phyloP scores from a whole-genome alignment of 305 asterid species.

The Fraxinus platypoda region DNA sequence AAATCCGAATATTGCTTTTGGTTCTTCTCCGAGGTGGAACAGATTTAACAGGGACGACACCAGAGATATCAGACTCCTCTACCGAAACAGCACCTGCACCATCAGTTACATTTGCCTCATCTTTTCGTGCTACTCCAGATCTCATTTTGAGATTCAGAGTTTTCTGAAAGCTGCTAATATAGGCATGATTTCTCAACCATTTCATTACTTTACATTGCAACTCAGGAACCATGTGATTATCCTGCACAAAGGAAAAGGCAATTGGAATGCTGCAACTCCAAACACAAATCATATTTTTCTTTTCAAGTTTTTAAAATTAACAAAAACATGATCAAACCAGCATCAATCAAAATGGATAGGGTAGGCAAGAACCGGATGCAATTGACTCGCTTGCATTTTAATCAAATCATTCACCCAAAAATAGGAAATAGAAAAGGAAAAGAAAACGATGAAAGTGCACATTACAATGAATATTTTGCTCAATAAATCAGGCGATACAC shows the following conservation, averaged over 20 bases:
- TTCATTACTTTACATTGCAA: slow-evolving; percentile 55
- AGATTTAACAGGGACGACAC: slow-evolving; percentile 62
- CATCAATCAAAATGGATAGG: not conserved
- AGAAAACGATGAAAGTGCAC: slow-evolving; percentile 21
- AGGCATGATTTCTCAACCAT: slow-evolving; percentile 78
- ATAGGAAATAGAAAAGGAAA: slow-evolving; percentile 16
- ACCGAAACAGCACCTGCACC: slow-evolving; percentile 40
- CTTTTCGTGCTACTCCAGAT: slow-evolving; percentile 35
- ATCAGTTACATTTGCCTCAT: slow-evolving; percentile 48
- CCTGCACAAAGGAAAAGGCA: slow-evolving; percentile 47
- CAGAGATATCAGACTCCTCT: slow-evolving; percentile 49
- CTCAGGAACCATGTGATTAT: slow-evolving; percentile 54
- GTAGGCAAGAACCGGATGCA: not conserved
- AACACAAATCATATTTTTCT: not conserved
- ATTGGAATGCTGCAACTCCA: not conserved
- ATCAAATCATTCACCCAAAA: slow-evolving; percentile 18
- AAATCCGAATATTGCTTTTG: slow-evolving; percentile 52
- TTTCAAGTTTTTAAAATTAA: not conserved
- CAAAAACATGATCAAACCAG: not conserved
- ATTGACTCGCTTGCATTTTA: not conserved
- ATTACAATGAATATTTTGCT: slow-evolving; percentile 63
- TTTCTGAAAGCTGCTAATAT: slow-evolving; percentile 51
- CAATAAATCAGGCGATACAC: slow-evolving; percentile 66
- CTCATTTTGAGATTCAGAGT: slow-evolving; percentile 49
- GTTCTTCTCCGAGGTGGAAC: slow-evolving; percentile 81